A percentile compares a stretch with the other conserved stretches of the same genome.
Conservation (phyloP, 768 basidiomycete species). For the Tylopilus vinaceipallidus region DNA sequence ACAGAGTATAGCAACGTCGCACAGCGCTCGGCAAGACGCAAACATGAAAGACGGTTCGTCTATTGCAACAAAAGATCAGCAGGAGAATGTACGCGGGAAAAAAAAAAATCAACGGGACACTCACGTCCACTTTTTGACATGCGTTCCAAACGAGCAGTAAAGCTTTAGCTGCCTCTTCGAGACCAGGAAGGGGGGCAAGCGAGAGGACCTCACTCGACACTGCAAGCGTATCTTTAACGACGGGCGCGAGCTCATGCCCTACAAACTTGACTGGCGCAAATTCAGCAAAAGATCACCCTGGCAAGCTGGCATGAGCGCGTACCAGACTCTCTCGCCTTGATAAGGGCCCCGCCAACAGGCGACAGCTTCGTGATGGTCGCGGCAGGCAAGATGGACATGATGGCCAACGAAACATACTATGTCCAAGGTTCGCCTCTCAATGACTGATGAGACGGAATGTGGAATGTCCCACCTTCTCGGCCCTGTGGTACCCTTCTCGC, state of each 20-base stretch:
- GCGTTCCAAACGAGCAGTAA: conserved; percentile 66
- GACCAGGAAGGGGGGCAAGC: conserved; percentile 56
- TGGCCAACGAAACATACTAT: conserved; percentile 27
- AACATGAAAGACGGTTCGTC: conserved; percentile 66
- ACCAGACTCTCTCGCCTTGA: conserved; percentile 23
- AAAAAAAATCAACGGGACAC: conserved; percentile 19
- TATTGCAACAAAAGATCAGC: conserved; percentile 22
- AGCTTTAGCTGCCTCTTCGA: conserved; percentile 49
- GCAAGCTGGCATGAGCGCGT: neutral
- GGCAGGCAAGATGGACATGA: conserved; percentile 26
- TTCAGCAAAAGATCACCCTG: conserved; percentile 1
- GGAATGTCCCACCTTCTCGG: conserved; percentile 23
- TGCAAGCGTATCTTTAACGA: conserved; percentile 38
- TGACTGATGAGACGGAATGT: neutral
- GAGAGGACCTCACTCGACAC: conserved; percentile 37
- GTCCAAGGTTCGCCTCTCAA: neutral
- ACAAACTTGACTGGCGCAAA: conserved; percentile 28
- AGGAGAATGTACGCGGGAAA: neutral
- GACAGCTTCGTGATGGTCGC: conserved; percentile 21
- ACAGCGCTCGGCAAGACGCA: conserved; percentile 71
- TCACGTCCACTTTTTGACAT: conserved; percentile 57
- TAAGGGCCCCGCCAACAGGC: conserved; percentile 22
- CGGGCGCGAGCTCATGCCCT: conserved; percentile 32
- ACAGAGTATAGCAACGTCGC: conserved; percentile 66
- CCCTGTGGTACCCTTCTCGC: conserved; percentile 25